phyloP scores from a whole-genome alignment of 768 basidiomycete genomes.

The Xerocomus potaroensis region DNA sequence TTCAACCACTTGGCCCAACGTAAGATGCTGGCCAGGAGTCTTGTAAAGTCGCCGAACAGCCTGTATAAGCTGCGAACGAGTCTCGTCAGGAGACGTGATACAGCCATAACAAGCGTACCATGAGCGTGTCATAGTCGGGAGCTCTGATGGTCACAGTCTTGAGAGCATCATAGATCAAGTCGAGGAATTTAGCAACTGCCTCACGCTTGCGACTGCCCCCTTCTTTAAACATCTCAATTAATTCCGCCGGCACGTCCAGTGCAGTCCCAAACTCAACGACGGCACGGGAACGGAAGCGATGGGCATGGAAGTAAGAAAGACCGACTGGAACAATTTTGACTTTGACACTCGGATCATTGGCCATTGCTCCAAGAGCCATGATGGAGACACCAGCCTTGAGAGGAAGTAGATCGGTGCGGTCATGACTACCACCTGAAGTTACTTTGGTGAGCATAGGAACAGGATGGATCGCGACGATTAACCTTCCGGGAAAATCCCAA shows the following conservation, averaged over 20 bases:
- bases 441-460: not conserved
- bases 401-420: conserved; percentile 92
- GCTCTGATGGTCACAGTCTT: conserved; percentile 96
- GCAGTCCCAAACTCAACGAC: conserved; percentile 96
- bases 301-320: conserved; percentile 68
- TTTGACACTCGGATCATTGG: conserved; percentile 75
- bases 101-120: conserved; percentile 52
- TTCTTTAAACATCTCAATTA: conserved; percentile 85
- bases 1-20: conserved; percentile 93
- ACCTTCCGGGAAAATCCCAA: conserved; percentile 99
- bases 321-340: conserved; percentile 92
- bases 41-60: conserved; percentile 92
- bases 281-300: conserved; percentile 91
- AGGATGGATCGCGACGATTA: conserved; percentile 8
- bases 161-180: conserved; percentile 87
- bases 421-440: conserved; percentile 89
- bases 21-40: conserved; percentile 89
- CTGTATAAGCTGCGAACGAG: conserved; percentile 73
- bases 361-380: conserved; percentile 99
- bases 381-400: conserved; percentile 96
- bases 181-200: conserved; percentile 83
- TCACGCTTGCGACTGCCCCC: conserved; percentile 87
- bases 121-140: conserved; percentile 96
- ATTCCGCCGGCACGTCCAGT: conserved; percentile 84
- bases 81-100: conserved; percentile 2